These are phyloP conservation scores for Pezicula radicicola DNA, from an alignment of 2,329 filamentous ascomycete genomes.

Conservation along the genomic window DNA sequence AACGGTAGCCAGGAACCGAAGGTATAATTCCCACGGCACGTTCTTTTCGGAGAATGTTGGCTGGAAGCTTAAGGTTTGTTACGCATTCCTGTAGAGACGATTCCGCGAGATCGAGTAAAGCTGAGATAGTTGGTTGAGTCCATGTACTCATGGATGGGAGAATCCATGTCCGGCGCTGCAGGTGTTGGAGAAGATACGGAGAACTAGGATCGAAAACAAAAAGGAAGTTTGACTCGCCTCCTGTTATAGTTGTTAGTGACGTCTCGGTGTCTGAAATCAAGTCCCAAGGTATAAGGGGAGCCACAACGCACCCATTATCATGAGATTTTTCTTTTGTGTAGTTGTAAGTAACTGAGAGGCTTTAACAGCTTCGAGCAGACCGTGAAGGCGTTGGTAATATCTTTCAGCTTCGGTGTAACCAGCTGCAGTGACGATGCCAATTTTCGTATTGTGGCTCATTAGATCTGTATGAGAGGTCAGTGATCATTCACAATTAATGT, in stretches of 20 bases:
- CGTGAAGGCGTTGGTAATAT: constrained; percentile 85
- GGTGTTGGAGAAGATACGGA: constrained; percentile 65
- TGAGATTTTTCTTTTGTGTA: constrained; percentile 70
- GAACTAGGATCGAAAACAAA: constrained; percentile 71
- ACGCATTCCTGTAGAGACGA: constrained; percentile 79
- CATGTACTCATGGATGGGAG: constrained; percentile 75
- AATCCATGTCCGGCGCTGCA: constrained; percentile 67
- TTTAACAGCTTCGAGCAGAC: constrained; percentile 77
- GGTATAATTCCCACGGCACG: constrained; percentile 79
- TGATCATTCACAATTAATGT: too few species aligned
- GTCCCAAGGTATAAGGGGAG: neutral
- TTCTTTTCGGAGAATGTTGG: constrained; percentile 81
- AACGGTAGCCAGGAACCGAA: constrained; percentile 57
- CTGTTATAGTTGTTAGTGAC: constrained; percentile 13
- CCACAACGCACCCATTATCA: constrained; percentile 66
- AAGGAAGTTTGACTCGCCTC: constrained; percentile 93
- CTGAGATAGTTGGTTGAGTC: constrained; percentile 72
- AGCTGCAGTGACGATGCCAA: constrained; percentile 95
- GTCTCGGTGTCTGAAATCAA: neutral
- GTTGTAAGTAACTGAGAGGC: constrained; percentile 55
- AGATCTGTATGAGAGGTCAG: constrained; percentile 51
- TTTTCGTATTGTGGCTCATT: constrained; percentile 72
- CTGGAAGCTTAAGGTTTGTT: constrained; percentile 73
- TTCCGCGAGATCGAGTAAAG: constrained; percentile 87
- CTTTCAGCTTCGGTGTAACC: constrained; percentile 85